These are phyloP conservation scores for Begonia peltatifolia DNA, from an alignment of 306 rosid genomes.

Conservation along the genomic window DNA sequence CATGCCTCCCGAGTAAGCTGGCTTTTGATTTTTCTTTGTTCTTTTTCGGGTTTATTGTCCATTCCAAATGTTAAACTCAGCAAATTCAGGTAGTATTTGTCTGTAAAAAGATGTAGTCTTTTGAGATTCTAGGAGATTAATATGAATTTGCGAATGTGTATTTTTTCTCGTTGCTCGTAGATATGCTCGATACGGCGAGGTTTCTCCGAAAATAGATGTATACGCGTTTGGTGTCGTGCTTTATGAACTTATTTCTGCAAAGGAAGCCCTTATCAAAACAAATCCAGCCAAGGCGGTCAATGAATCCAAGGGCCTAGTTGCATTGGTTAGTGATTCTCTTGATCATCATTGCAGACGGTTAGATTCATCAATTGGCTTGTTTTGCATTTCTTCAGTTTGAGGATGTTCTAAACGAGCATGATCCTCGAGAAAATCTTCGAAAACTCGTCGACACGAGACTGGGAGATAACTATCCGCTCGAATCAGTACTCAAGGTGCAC, in stretches of 20 bases:
- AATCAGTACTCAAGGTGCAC: constrained; percentile 62
- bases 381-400: constrained; percentile 46
- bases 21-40: background rate
- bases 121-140: background rate
- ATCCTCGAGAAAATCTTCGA: constrained; percentile 36
- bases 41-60: background rate
- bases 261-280: constrained; percentile 50
- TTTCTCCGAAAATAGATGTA: constrained; percentile 76
- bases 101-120: no score
- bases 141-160: background rate
- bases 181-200: constrained; percentile 77
- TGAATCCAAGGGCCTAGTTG: constrained; percentile 67
- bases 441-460: constrained; percentile 64
- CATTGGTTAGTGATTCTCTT: constrained; percentile 30
- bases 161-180: constrained; percentile 20
- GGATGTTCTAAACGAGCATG: constrained; percentile 39
- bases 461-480: constrained; percentile 56
- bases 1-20: constrained; percentile 85
- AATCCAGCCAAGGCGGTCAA: constrained; percentile 15
- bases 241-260: constrained; percentile 81
- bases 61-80: background rate
- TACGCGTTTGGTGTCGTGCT: constrained; percentile 88
- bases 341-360: no score
- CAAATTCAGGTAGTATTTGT: no score
- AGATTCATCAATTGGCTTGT: no score